Conservation (phyloP, 345 rosid genomes). For the Gossypium stocksii region DNA sequence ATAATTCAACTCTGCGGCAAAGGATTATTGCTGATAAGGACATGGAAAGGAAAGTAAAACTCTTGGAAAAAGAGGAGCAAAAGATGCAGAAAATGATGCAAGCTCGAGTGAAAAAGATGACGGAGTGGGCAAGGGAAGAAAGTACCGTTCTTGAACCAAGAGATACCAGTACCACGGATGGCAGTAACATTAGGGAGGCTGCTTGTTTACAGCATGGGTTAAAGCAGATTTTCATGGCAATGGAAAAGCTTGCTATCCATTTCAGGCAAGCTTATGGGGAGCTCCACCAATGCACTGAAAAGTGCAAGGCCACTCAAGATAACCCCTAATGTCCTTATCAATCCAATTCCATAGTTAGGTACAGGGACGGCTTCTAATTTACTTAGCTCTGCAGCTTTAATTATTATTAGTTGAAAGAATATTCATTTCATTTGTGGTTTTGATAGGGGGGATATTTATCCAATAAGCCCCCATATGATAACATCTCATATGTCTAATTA, state of each 20-base stretch:
- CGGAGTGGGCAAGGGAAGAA: constrained; percentile 7
- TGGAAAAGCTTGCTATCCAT: constrained; percentile 37
- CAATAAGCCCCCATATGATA: not conserved
- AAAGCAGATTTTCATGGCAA: constrained; percentile 32
- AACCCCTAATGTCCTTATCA: constrained; percentile 3
- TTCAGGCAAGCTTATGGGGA: constrained; percentile 28
- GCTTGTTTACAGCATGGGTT: constrained; percentile 27
- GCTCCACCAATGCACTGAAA: constrained; percentile 24
- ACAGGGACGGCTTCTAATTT: not conserved
- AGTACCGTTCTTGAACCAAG: not conserved
- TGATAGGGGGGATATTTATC: not conserved
- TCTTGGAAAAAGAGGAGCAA: constrained; percentile 39
- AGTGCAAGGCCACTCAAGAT: constrained; percentile 6
- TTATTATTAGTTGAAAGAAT: not conserved
- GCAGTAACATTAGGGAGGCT: constrained; percentile 7
- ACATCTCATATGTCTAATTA: not conserved
- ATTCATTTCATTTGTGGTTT: not conserved
- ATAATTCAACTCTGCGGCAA: constrained; percentile 26
- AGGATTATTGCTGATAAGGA: constrained; percentile 35
- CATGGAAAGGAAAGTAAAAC: constrained; percentile 35
- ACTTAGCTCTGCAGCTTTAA: not conserved
- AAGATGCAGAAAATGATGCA: constrained; percentile 32
- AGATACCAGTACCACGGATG: not conserved
- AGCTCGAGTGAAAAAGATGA: constrained; percentile 23
- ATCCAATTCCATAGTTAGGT: not conserved